Base-by-base conservation (phyloP, 2,329 filamentous ascomycete species). In the Fusarium bactridioides region DNA sequence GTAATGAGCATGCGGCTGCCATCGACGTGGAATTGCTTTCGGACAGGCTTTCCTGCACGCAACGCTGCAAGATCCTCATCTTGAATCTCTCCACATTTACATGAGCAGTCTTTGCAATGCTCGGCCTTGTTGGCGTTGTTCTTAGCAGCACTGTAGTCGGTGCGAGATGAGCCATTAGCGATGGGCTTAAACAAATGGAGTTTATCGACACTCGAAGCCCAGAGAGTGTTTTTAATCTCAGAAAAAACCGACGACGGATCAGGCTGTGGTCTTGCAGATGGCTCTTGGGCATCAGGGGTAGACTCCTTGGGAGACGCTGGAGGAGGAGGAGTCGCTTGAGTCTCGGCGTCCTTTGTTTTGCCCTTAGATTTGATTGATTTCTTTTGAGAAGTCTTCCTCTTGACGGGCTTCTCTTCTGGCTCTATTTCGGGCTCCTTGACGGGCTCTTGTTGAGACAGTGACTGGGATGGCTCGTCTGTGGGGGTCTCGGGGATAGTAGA, bases 1-100 rank as follows among this genome's bases (percentile, higher is more conserved):
- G 93, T 94, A 58, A 95, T 89, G 73, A 95, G 86, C 70, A 93
- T 90, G 31, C 91, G 87, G 79, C 88, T 86, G 61, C 89, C 90
- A 69, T 92, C 90, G 4, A 90, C 84, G 55, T 82, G 81, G 54
- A 82, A 82, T 43, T 90, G 81, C 79, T 91, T 92, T 67, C 86
- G 87, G 13, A 92, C 88, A 16, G 89, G 83, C 67, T 86, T 84
- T 53, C 89, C 90, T 4, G 85, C 83, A n/a, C 86, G 83, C 11
- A 92, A 83, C 6, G 83, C 79, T 19, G 84, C 82, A 35, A 90
- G 85, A 68, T 92, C 90, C 50, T 89, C 80, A 18, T 82, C 80
- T 54, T 80, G 80, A 35, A 83, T 83, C 70, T 83, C 82, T 11
- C 81, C 80, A 56, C 82, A 83, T 59, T 82, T 83, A 71, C 82